These are phyloP conservation scores for Saprolegnia parasitica DNA, from an alignment of 352 stramenopile species.

Conservation along the genomic window DNA sequence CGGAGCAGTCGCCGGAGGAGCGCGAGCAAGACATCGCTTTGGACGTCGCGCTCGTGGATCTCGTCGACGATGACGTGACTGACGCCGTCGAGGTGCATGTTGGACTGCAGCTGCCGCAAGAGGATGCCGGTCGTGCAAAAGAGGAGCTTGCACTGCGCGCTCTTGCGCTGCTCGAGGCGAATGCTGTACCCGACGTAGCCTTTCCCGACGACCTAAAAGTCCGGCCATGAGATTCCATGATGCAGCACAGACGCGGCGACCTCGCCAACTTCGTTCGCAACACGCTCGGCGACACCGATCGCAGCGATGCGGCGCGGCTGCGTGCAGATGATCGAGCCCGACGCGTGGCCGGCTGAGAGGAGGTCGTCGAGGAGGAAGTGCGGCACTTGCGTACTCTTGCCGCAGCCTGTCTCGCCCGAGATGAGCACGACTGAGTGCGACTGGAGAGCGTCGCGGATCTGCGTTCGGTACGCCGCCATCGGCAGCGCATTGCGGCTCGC, in stretches of 20 bases:
- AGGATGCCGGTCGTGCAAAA: constrained; percentile 96
- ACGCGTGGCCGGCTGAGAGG: constrained; percentile 76
- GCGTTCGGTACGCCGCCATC: constrained; percentile 61
- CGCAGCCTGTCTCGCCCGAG: constrained; percentile 93
- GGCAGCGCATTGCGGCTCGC: constrained; percentile 58
- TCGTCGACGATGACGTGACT: constrained; percentile 98
- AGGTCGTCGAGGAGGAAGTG: constrained; percentile 94
- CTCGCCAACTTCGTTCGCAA: constrained; percentile 92
- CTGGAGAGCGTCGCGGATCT: constrained; percentile 78
- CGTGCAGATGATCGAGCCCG: constrained; percentile 94
- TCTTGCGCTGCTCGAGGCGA: constrained; percentile 87
- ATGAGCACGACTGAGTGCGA: constrained; percentile 90
- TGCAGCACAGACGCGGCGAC: constrained; percentile 8
- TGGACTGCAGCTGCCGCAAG: constrained; percentile 86
- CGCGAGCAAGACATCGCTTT: constrained; percentile 88
- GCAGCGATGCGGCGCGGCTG: constrained; percentile 95
- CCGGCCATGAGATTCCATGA: neutral
- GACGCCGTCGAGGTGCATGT: constrained; percentile 77
- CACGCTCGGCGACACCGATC: constrained; percentile 91
- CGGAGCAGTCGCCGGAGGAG: constrained; percentile 84
- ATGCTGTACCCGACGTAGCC: constrained; percentile 90
- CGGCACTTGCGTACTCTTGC: constrained; percentile 95
- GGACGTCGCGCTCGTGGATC: constrained; percentile 94
- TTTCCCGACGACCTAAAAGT: constrained; percentile 44
- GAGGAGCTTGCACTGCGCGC: constrained; percentile 78